Percentiles rank a stretch among this genome's conserved stretches.
phyloP scores from a whole-genome alignment of 768 basidiomycete genomes.

The Panaeolus papilionaceus region DNA sequence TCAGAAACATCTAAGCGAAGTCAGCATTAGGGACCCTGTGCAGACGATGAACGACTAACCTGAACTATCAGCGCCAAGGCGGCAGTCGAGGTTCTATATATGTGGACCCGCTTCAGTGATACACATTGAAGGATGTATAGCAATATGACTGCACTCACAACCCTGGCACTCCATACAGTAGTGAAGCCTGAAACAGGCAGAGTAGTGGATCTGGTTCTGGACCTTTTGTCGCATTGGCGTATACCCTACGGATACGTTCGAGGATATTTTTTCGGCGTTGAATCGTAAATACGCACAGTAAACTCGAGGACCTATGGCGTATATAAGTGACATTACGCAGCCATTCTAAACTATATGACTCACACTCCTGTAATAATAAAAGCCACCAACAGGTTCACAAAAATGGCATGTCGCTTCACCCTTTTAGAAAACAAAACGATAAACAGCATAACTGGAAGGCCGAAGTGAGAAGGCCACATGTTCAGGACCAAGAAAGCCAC shows the following conservation, averaged over 20 bases:
- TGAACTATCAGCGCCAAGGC: conserved; percentile 50
- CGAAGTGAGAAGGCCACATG: conserved; percentile 56
- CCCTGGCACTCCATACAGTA: conserved; percentile 55
- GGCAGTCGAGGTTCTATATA: conserved; percentile 44
- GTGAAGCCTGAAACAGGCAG: conserved; percentile 52
- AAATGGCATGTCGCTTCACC: conserved; percentile 52
- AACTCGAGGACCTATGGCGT: conserved; percentile 41
- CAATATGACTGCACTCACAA: conserved; percentile 38
- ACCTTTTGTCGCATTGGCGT: conserved; percentile 47
- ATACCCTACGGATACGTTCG: conserved; percentile 37
- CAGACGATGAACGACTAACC: conserved; percentile 29
- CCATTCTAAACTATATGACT: conserved; percentile 21
- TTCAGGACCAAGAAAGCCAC: conserved; percentile 51
- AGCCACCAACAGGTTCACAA: conserved; percentile 50
- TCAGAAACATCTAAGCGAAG: conserved; percentile 49
- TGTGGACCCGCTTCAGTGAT: background rate
- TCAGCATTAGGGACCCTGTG: background rate
- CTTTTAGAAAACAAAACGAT: conserved; percentile 46
- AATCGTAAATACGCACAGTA: conserved; percentile 38
- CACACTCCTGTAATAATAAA: conserved; percentile 55
- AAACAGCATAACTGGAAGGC: conserved; percentile 50
- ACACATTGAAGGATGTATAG: background rate
- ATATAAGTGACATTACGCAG: conserved; percentile 1
- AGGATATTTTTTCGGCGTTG: background rate
- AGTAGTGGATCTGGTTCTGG: conserved; percentile 50